These are phyloP conservation scores for Diaporthe nobilis DNA, from an alignment of 2,329 filamentous ascomycete species.

Conservation along the genomic window DNA sequence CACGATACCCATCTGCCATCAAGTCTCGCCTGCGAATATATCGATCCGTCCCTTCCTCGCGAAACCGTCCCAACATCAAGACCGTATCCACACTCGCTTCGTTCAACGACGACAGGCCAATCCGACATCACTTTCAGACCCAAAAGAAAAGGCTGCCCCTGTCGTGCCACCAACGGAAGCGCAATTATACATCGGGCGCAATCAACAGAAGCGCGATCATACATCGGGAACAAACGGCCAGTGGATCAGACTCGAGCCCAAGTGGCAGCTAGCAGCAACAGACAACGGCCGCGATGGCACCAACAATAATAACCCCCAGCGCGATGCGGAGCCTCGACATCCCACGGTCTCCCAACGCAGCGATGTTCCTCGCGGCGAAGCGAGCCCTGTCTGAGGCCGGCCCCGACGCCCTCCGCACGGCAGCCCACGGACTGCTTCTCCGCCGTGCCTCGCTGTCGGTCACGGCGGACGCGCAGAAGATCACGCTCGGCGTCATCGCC, in stretches of 20 bases:
- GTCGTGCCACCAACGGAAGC: neutral
- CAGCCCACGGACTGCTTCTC: slow-evolving; percentile 50
- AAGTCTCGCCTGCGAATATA: neutral
- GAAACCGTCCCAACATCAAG: neutral
- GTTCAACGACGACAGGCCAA: neutral
- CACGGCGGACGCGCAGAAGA: slow-evolving; percentile 74
- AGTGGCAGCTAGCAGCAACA: neutral
- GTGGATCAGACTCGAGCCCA: neutral
- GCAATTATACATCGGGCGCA: neutral
- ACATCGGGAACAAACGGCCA: neutral
- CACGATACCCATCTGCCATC: neutral
- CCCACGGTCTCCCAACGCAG: slow-evolving; percentile 23
- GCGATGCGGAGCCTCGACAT: slow-evolving; percentile 34
- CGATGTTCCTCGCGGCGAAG: slow-evolving; percentile 27
- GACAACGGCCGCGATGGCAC: slow-evolving; percentile 35
- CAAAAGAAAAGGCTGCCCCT: neutral
- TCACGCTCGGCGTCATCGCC: slow-evolving; percentile 79
- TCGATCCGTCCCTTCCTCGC: neutral
- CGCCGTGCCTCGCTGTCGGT: slow-evolving; percentile 68
- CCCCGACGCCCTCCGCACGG: slow-evolving; percentile 29
- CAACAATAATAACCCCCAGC: neutral
- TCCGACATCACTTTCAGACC: neutral
- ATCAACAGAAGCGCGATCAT: neutral
- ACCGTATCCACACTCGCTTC: slow-evolving; percentile 9
- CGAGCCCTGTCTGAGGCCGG: slow-evolving; percentile 35